These are phyloP conservation scores for Calonectria pseudoreteaudii DNA, from an alignment of 2,329 filamentous ascomycete species.

Conservation along the genomic window DNA sequence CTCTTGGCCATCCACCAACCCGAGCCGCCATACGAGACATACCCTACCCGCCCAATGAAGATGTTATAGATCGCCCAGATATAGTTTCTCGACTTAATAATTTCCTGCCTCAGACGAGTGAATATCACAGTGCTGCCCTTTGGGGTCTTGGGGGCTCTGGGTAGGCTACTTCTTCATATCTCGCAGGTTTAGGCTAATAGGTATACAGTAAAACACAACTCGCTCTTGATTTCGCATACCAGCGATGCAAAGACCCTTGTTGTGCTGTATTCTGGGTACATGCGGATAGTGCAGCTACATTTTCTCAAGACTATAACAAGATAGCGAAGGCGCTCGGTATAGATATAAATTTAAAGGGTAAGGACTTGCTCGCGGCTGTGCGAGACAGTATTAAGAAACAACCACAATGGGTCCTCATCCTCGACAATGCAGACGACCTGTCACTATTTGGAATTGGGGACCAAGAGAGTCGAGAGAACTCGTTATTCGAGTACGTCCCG, in stretches of 20 bases:
- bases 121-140: background rate
- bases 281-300: slow-evolving; percentile 50
- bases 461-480: background rate
- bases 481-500: background rate
- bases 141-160: slow-evolving; percentile 13
- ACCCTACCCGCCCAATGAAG: background rate
- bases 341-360: slow-evolving; percentile 56
- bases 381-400: slow-evolving; percentile 48
- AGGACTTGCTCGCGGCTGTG: slow-evolving; percentile 71
- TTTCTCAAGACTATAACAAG: slow-evolving; percentile 53
- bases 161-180: background rate
- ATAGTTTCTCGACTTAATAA: background rate
- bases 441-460: background rate
- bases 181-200: background rate
- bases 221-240: slow-evolving; percentile 23
- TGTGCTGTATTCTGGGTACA: slow-evolving; percentile 59
- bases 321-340: slow-evolving; percentile 47
- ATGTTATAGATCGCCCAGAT: background rate
- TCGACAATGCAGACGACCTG: slow-evolving; percentile 56
- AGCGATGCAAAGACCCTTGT: slow-evolving; percentile 48
- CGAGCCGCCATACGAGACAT: background rate
- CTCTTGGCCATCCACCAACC: background rate
- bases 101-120: background rate
- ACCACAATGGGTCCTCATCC: slow-evolving; percentile 53
- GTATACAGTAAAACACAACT: slow-evolving; percentile 29